phyloP scores from a whole-genome alignment of 768 basidiomycete genomes.

The Gloeostereum incarnatum region DNA sequence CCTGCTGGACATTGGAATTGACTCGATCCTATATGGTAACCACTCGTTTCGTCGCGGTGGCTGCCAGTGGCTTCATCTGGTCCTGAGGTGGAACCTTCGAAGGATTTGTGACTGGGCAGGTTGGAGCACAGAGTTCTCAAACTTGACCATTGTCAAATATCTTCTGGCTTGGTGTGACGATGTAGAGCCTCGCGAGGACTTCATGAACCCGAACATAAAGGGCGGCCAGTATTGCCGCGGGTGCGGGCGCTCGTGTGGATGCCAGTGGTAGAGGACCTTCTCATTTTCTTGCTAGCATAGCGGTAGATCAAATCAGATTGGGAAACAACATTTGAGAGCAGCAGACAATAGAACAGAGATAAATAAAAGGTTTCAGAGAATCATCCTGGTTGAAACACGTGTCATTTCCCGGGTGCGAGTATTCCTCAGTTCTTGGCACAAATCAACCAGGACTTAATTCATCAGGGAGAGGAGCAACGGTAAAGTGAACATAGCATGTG shows the following conservation, averaged over 20 bases:
- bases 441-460: too few relatives aligned
- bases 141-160: conserved; percentile 31
- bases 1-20: conserved; percentile 25
- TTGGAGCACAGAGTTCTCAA: conserved; percentile 30
- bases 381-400: too few relatives aligned
- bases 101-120: conserved; percentile 38
- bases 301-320: too few relatives aligned
- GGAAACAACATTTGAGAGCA: too few relatives aligned
- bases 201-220: conserved; percentile 20
- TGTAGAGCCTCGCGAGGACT: conserved; percentile 21
- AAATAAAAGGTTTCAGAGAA: too few relatives aligned
- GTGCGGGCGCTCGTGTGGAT: conserved; percentile 23
- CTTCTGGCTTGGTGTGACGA: conserved; percentile 30
- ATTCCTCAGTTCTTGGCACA: too few relatives aligned
- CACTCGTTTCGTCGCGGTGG: conserved; percentile 32
- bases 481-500: too few relatives aligned
- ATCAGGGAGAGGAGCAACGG: too few relatives aligned
- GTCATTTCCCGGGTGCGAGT: too few relatives aligned
- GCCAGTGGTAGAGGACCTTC: too few relatives aligned
- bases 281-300: too few relatives aligned
- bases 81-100: conserved; percentile 22
- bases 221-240: conserved; percentile 14
- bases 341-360: too few relatives aligned
- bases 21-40: conserved; percentile 27
- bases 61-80: conserved; percentile 26